Evolutionary conservation across 2,329 filamentous ascomycete genomes (phyloP).

Genomic region (Truncatella angustata): DNA sequence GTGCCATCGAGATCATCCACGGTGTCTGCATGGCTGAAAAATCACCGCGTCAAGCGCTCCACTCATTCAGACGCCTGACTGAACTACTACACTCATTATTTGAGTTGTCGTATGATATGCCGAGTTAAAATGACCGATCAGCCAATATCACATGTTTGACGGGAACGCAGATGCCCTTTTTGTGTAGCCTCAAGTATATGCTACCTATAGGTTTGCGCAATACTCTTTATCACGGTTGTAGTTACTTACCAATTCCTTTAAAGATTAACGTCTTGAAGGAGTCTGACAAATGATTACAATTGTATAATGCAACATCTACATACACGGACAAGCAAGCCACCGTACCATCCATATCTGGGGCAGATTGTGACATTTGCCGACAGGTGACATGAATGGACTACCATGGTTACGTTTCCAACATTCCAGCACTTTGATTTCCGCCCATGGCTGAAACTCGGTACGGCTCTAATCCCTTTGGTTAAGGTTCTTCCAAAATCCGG

Average conservation of each 20-base stretch:
- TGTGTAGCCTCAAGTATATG: background rate
- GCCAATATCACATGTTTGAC: background rate
- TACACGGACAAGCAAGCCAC: too few species aligned
- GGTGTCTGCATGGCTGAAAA: background rate
- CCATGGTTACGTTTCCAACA: background rate
- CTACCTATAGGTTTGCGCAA: too few species aligned
- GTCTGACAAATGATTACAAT: too few species aligned
- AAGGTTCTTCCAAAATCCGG: background rate
- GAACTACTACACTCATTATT: background rate
- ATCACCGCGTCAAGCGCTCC: slow-evolving; percentile 1
- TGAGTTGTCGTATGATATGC: background rate
- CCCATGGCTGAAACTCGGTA: background rate
- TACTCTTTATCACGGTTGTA: too few species aligned
- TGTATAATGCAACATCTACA: too few species aligned
- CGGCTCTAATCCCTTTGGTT: background rate
- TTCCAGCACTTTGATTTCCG: background rate
- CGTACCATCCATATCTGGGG: too few species aligned
- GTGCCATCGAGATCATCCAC: background rate
- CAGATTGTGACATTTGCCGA: too few species aligned
- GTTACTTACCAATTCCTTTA: too few species aligned
- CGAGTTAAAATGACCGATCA: background rate
- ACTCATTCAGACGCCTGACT: background rate
- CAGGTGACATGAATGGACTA: too few species aligned
- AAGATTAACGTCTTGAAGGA: too few species aligned
- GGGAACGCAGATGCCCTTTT: background rate